These are phyloP conservation scores for Phyllosticta ampelicida DNA, from an alignment of 2,329 filamentous ascomycete species.

Conservation along the genomic window DNA sequence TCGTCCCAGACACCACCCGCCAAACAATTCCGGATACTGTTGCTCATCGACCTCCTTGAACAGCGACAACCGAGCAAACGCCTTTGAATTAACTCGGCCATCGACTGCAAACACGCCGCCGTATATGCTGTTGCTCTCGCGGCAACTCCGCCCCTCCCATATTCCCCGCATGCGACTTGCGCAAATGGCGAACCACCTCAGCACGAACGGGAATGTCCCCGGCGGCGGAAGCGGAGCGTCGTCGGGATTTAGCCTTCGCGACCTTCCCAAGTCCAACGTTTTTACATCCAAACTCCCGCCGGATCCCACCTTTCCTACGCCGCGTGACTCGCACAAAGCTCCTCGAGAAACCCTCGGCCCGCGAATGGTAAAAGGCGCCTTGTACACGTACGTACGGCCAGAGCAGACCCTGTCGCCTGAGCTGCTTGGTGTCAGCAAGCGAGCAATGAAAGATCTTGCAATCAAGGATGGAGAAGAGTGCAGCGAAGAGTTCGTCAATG, in stretches of 20 bases:
- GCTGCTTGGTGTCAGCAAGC: conserved; percentile 67
- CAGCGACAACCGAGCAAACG: background rate
- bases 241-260: conserved; percentile 28
- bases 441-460: conserved; percentile 71
- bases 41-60: background rate
- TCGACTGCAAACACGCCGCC: background rate
- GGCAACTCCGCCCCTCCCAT: conserved; percentile 9
- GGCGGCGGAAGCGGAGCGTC: conserved; percentile 7
- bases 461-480: conserved; percentile 57
- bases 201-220: conserved; percentile 13
- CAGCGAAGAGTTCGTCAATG: conserved; percentile 62
- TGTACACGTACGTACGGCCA: conserved; percentile 86
- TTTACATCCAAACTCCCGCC: conserved; percentile 60
- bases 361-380: conserved; percentile 70
- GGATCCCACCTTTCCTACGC: conserved; percentile 69
- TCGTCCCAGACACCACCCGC: background rate
- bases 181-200: conserved; percentile 36
- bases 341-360: conserved; percentile 67
- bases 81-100: background rate
- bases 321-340: conserved; percentile 68
- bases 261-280: conserved; percentile 52
- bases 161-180: conserved; percentile 23
- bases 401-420: conserved; percentile 62
- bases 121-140: conserved; percentile 15
- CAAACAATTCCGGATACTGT: background rate